Evolutionary conservation across 768 basidiomycete genomes (phyloP), one percentile per base, ranked within the genome.

Genomic region (Termitomyces sp.): DNA sequence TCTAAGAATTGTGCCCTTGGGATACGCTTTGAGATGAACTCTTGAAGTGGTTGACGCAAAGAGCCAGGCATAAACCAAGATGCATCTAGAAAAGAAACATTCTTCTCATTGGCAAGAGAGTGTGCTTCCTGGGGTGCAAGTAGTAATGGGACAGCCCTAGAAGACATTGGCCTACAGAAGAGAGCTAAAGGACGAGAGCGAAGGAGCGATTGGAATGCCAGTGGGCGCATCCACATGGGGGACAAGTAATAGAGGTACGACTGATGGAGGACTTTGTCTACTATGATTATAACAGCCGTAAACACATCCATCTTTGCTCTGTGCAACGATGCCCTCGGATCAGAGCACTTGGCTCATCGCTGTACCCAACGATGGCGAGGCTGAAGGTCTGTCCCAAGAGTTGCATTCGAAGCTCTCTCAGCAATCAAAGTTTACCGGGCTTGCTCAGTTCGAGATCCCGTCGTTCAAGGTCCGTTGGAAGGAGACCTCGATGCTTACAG

Each of bases 21-120:
- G 32, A 97, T 80, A 32, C 86, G 80, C 58, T 81, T 85, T 25
- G 73, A 67, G 20, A 76, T 66, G 60, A 85, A 95, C 69, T 96
- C 94, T 29, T 81, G 69, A n/a, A 69, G 68, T 2, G 89, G 78
- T 48, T 83, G 83, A 52, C 94, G 82, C 2, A 85, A 76, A 32
- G 87, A 81, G 68, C 86, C 89, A 48, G 95, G 96, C 96, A 98
- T 97, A 68, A 91, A 88, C 96, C 95, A 98, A 47, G 84, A 86
- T 22, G 86, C 84, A 64, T 98, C 96, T 32, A 87, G 75, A 60
- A 88, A 68, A 9, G 73, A 69, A 31, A 84, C 68, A 22, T 67
- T 57, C 9, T 73, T 58, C 25, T 62, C n/a, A 33, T 52, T 64
- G 27, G 67, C 57, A 27, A 70, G 68, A 41, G 75, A 71, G 27